Conservation (phyloP, 345 rosid species). For the Passiflora organensis region DNA sequence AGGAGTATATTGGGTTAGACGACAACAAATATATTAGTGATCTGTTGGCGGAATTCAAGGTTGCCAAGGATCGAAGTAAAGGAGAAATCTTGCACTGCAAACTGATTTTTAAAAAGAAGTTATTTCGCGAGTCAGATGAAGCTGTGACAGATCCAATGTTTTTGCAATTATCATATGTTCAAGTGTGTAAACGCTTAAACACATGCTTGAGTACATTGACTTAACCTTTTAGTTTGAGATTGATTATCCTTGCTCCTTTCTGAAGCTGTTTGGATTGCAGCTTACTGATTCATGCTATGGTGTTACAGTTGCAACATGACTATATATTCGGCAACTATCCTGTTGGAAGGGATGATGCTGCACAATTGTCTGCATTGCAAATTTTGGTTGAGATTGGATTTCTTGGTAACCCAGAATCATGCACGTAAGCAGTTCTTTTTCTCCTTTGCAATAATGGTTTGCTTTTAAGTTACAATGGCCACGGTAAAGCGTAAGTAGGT, state of each 20-base stretch:
- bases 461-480: neutral
- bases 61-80: constrained; percentile 86
- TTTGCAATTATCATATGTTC: constrained; percentile 90
- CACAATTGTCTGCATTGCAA: constrained; percentile 90
- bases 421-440: constrained; percentile 56
- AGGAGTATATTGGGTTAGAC: constrained; percentile 93
- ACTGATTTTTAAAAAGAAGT: constrained; percentile 74
- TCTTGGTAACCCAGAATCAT: constrained; percentile 77
- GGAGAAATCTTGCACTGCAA: constrained; percentile 96
- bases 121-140: constrained; percentile 97
- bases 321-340: constrained; percentile 95
- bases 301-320: constrained; percentile 89
- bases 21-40: constrained; percentile 97
- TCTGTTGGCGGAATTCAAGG: constrained; percentile 85
- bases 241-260: neutral
- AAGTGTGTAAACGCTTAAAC: constrained; percentile 47
- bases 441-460: neutral
- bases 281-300: constrained; percentile 24
- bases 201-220: constrained; percentile 7
- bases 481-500: neutral
- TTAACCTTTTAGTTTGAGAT: neutral
- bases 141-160: constrained; percentile 92
- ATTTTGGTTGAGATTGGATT: constrained; percentile 90
- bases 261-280: neutral
- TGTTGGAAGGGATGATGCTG: constrained; percentile 98